A percentile compares a stretch with the other conserved stretches of the same genome.
Evolutionary conservation across 108 stramenopile species (phyloP).

Genomic region (Discostella stelligeroides): DNA sequence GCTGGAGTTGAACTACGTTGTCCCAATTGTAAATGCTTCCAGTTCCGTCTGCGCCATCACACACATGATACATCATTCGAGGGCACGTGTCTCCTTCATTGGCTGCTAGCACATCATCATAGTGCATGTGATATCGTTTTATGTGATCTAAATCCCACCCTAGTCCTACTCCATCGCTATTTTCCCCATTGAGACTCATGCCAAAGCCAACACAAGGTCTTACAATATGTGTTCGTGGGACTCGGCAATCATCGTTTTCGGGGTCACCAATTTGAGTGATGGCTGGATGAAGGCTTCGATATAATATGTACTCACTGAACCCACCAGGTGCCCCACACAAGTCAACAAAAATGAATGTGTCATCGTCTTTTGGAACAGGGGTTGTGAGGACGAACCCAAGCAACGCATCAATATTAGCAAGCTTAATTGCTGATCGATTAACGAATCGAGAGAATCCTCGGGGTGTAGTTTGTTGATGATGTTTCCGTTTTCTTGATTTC

Average conservation of each 20-base stretch:
- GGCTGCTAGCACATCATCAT: too few relatives aligned
- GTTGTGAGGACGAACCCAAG: slow-evolving; percentile 57
- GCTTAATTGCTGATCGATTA: slow-evolving; percentile 83
- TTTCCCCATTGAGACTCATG: slow-evolving; percentile 75
- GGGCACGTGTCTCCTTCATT: neutral
- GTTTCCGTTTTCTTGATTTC: slow-evolving; percentile 44
- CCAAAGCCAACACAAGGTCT: slow-evolving; percentile 71
- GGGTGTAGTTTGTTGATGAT: slow-evolving; percentile 45
- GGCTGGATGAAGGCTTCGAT: slow-evolving; percentile 45
- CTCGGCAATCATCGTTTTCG: neutral
- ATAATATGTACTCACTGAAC: slow-evolving; percentile 87
- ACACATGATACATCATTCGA: slow-evolving; percentile 51
- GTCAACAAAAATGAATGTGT: slow-evolving; percentile 78
- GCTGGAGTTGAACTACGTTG: slow-evolving; percentile 61
- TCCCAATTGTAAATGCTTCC: slow-evolving; percentile 88
- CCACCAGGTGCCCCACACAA: slow-evolving; percentile 90
- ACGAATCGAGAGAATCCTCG: slow-evolving; percentile 38
- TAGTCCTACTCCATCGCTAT: slow-evolving; percentile 76
- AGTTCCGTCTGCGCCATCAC: slow-evolving; percentile 70
- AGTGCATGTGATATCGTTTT: slow-evolving; percentile 9
- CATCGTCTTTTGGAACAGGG: neutral
- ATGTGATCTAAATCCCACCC: slow-evolving; percentile 67
- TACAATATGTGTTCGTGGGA: neutral
- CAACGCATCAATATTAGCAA: slow-evolving; percentile 82
- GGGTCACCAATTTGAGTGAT: neutral